Evolutionary conservation across 2,329 filamentous ascomycete genomes (phyloP), one percentile per base, ranked within the genome.

Genomic region (Colletotrichum sp.): DNA sequence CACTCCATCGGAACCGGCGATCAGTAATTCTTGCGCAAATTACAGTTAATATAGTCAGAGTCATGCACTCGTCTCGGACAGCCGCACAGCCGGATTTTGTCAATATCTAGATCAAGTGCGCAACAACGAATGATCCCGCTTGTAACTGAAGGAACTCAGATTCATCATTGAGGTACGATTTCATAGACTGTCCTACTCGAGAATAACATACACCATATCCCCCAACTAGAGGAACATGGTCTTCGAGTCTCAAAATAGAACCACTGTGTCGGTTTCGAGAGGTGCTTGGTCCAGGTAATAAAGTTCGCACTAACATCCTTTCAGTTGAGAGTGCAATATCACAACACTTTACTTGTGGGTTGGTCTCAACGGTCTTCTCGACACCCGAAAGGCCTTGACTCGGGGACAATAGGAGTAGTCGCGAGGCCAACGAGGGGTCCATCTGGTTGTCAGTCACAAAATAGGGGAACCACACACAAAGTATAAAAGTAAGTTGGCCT

Each of bases 91-190:
- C n/a, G 43, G 2, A 22, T 39, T 22, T 48, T 7, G n/a, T 4
- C 43, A 22, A 2, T 7, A 4, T 48, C 43, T 12, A 48, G 18
- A 48, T 22, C 10, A n/a, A 48, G n/a, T 48, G n/a, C n/a, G 43
- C 43, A 48, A n/a, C 39, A 43, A 12, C 3, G 1, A 1, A 2
- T 43, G 16, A 12, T 1, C 39, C n/a, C 9, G 18, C 0, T 10
- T 43, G 39, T 2, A 43, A 43, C 16, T 43, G 2, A 36, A 16
- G 15, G 13, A 36, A 6, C 34, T 7, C 4, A 36, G 6, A 22
- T 22, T 36, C 34, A 36, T 36, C 34, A 7, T 36, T 36, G 6
- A 36, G 34, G 6, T 15, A 16, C 6, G 5, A 39, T 18, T 1
- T 9, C 0, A 39, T 39, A 9, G 15, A 4, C 4, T 39, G 16